Base-by-base conservation (phyloP, 129 eudicot genomes). In the Cynara cardunculus region DNA sequence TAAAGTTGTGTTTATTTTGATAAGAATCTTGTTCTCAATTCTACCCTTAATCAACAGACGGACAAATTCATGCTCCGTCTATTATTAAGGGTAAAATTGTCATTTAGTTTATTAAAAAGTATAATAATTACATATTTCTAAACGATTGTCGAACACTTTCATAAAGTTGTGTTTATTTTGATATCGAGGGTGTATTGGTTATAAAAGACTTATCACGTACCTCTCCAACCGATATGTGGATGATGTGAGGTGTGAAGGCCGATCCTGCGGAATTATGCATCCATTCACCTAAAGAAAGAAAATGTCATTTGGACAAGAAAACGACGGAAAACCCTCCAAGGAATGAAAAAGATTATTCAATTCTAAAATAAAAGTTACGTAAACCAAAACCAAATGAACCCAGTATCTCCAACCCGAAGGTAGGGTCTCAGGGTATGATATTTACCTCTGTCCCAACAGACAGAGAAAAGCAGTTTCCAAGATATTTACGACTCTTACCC, bases 211-310 rank as follows among this genome's bases (percentile, higher is more conserved):
- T 66, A 35, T 41, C 7, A 25, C 76, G 76, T 83, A 95, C 99
- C 97, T 95, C 99, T 78, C 97, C 99, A 25, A 84, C 82, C 0
- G 88, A 79, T 66, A 90, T 77, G 31, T 85, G 91, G 74, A 95
- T 88, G 84, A 95, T 90, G 83, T 95, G 99, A 12, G 97, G 99
- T 26, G 97, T 92, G 89, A 95, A 92, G 26, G 99, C 99, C 13
- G 90, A 81, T 46, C 99, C 99, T 16, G 99, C 97, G 18, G 99
- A 89, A 87, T 35, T 92, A 75, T 91, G 91, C 97, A 95, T 95
- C 99, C 99, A 95, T 78, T 95, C 97, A 18, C 99, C 99, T 95
- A 85, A 11, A 76, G 53, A 75, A 76, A 25, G 12, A 77, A 41
- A 64, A 31, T 71, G 70, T 35, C 75, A 67, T 67, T 31, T 70